Conservation (phyloP, 2,329 filamentous ascomycete genomes). For the Aspergillus pseudoterreus region DNA sequence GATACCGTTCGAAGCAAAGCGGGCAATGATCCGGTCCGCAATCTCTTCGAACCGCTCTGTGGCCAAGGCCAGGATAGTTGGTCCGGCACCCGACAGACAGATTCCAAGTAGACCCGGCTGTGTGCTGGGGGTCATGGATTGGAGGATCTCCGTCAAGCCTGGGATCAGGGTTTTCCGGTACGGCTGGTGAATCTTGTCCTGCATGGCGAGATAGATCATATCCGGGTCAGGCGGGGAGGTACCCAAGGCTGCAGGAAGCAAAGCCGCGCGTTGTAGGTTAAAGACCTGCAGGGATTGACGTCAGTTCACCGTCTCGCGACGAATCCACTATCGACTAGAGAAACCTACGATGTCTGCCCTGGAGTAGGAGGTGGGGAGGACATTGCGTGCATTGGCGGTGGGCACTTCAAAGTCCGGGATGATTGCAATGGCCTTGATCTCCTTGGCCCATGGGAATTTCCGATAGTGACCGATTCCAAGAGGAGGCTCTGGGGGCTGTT, state of each 20-base stretch:
- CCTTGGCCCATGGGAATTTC: conserved; percentile 87
- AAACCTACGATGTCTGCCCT: conserved; percentile 73
- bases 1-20: conserved; percentile 65
- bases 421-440: conserved; percentile 95
- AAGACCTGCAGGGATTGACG: conserved; percentile 52
- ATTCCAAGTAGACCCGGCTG: conserved; percentile 89
- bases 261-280: conserved; percentile 89
- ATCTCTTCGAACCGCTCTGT: conserved; percentile 87
- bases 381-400: conserved; percentile 85
- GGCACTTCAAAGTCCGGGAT: conserved; percentile 94
- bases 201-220: conserved; percentile 96
- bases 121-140: conserved; percentile 81
- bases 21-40: conserved; percentile 70
- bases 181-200: conserved; percentile 96
- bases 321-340: background rate
- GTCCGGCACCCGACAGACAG: conserved; percentile 90
- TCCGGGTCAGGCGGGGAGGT: conserved; percentile 86
- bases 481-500: conserved; percentile 82
- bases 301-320: background rate
- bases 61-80: conserved; percentile 89
- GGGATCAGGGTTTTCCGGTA: conserved; percentile 91
- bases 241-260: conserved; percentile 84
- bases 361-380: conserved; percentile 75
- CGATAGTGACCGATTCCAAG: conserved; percentile 92
- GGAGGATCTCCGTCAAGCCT: conserved; percentile 83